Base-by-base conservation (phyloP, 495 filamentous ascomycete genomes). In the Astrothelium macrocarpum region DNA sequence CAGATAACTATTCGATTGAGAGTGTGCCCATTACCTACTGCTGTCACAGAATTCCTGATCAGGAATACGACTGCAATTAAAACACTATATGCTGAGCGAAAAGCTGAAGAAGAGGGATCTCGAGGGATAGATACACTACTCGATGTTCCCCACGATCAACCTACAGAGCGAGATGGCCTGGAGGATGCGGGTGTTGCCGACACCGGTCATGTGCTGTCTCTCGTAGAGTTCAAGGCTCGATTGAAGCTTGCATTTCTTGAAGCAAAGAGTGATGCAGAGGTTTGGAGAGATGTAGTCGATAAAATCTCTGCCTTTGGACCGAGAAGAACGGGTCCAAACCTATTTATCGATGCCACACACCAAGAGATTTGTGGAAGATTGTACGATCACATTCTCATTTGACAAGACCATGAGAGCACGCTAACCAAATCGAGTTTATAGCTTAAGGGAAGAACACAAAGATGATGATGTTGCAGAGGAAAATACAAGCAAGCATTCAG, bases 251-350 rank as follows among this genome's bases (percentile, higher is more conserved):
- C 82, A 0, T 87, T 97, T 66, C 79, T 80, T 9, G 85, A 87
- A 64, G 77, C 80, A 16, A 82, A 80, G 64, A 82, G 78, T 26
- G 83, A 89, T 60, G 83, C 83, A 34, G 90, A 94, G 7, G 74
- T 83, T 12, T 97, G 93, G 91, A 82, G 81, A 63, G 82, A 83
- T 59, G 79, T 89, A 7, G 82, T 95, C 32, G 87, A 95, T 64
- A 84, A 85, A 68, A 91, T 97, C 67, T 84, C 84, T 25, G 87
- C 91, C 0, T 99, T 99, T 75, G 94, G 95, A 0, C 94, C 94
- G 2, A 78, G 86, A 61, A 78, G 95, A 70, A 84, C 83, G 20
- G 95, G 94, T 0, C 90, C 94, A 4, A 99, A 97, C 71, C 73
- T 99, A 18, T 79, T 99, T 0, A 85, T 99, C 62, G 94, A 97